Conservation (phyloP, 805 yeast species). For the Yamadazyma endophytica region DNA sequence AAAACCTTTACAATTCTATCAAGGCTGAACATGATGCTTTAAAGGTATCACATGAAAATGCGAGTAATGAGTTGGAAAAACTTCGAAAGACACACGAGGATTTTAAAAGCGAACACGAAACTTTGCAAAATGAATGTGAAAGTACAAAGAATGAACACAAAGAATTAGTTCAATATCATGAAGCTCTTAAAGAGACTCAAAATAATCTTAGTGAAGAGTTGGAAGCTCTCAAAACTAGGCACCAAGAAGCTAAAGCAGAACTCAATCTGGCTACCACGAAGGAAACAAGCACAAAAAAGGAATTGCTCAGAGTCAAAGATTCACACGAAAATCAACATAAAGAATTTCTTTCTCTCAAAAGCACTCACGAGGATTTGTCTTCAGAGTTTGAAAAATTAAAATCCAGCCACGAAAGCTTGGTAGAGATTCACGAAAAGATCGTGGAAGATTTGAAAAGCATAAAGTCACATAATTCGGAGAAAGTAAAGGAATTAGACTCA, state of each 20-base stretch:
- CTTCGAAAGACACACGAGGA: not conserved
- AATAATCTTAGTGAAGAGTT: conserved; percentile 2
- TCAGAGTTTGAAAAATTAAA: too few relatives aligned
- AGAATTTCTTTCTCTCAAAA: not conserved
- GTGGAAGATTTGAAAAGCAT: too few relatives aligned
- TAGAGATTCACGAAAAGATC: too few relatives aligned
- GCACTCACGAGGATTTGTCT: too few relatives aligned
- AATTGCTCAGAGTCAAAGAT: too few relatives aligned
- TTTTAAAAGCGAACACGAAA: conserved; percentile 1
- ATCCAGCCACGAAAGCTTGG: too few relatives aligned
- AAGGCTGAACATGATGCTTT: conserved; percentile 1
- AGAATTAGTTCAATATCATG: not conserved
- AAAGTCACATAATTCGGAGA: too few relatives aligned
- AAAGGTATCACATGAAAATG: conserved; percentile 1
- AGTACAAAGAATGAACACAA: not conserved
- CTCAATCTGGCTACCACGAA: not conserved
- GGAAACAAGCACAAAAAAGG: conserved; percentile 1
- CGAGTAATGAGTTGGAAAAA: conserved; percentile 1
- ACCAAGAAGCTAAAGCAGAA: not conserved
- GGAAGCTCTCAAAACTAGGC: conserved; percentile 2
- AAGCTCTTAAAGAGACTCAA: not conserved
- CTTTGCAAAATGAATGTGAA: conserved; percentile 1
- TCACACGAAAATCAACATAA: not conserved
- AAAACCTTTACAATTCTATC: too few relatives aligned
- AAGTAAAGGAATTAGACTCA: too few relatives aligned